Conservation (phyloP, 1,139 yeast genomes). For the Saccharomyces hybrid region DNA sequence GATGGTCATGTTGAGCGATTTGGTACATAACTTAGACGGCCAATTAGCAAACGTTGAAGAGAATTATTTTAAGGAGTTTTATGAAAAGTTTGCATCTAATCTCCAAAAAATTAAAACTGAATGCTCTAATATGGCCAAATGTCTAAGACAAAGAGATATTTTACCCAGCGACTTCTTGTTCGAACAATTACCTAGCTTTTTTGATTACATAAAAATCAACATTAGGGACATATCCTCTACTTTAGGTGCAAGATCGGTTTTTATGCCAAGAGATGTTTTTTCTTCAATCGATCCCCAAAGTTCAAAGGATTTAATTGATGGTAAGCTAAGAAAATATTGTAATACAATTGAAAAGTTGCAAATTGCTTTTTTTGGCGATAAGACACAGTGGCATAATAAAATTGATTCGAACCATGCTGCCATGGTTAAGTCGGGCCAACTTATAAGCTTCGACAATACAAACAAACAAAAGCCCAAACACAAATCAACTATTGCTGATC, state of each 20-base stretch:
- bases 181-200: slow-evolving; percentile 42
- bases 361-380: slow-evolving; percentile 20
- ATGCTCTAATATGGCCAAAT: slow-evolving; percentile 38
- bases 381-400: slow-evolving; percentile 24
- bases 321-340: slow-evolving; percentile 37
- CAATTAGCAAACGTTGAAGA: slow-evolving; percentile 25
- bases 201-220: slow-evolving; percentile 35
- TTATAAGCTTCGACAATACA: not conserved
- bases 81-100: slow-evolving; percentile 42
- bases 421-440: slow-evolving; percentile 17
- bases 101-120: slow-evolving; percentile 40
- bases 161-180: slow-evolving; percentile 34
- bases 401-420: slow-evolving; percentile 16
- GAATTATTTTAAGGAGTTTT: slow-evolving; percentile 29
- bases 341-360: slow-evolving; percentile 23
- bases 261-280: slow-evolving; percentile 42
- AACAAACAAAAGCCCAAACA: slow-evolving; percentile 18
- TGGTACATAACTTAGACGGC: slow-evolving; percentile 24
- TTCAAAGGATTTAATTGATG: slow-evolving; percentile 37
- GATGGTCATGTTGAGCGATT: slow-evolving; percentile 32
- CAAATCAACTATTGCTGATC: slow-evolving; percentile 24
- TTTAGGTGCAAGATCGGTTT: slow-evolving; percentile 55
- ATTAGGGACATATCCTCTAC: slow-evolving; percentile 33
- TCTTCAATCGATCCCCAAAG: slow-evolving; percentile 33
- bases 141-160: slow-evolving; percentile 22